Evolutionary conservation across 1,284 basidiomycete species (phyloP).

Genomic region (Leccinum variabile): DNA sequence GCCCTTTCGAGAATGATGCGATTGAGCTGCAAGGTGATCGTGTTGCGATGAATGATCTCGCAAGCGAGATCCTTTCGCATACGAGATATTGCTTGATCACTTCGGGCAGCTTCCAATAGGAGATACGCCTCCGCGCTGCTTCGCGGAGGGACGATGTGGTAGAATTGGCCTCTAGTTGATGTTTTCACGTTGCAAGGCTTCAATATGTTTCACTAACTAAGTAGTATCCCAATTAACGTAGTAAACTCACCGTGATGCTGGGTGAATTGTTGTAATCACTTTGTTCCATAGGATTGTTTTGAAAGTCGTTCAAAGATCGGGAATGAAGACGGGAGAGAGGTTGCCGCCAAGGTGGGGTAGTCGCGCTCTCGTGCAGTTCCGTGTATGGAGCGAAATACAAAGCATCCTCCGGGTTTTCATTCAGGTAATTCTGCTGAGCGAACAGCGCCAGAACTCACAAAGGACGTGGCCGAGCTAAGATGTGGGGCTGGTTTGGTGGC

Average conservation of each 20-base stretch:
- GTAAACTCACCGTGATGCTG: neutral
- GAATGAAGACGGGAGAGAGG: neutral
- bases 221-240: neutral
- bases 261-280: neutral
- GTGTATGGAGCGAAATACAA: neutral
- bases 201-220: neutral
- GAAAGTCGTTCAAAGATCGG: neutral
- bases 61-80: neutral
- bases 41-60: neutral
- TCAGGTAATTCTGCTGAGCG: neutral
- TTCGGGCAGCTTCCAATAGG: neutral
- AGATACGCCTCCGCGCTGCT: neutral
- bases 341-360: neutral
- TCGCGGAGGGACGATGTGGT: neutral
- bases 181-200: neutral
- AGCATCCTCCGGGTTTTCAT: neutral
- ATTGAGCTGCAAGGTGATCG: conserved; percentile 1
- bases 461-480: neutral
- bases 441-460: neutral
- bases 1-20: neutral
- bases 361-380: neutral
- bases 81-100: neutral
- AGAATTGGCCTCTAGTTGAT: neutral
- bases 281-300: neutral
- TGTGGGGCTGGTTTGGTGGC: neutral